These are phyloP conservation scores for Penicillium salamii DNA, from an alignment of 495 filamentous ascomycete species.

Conservation along the genomic window DNA sequence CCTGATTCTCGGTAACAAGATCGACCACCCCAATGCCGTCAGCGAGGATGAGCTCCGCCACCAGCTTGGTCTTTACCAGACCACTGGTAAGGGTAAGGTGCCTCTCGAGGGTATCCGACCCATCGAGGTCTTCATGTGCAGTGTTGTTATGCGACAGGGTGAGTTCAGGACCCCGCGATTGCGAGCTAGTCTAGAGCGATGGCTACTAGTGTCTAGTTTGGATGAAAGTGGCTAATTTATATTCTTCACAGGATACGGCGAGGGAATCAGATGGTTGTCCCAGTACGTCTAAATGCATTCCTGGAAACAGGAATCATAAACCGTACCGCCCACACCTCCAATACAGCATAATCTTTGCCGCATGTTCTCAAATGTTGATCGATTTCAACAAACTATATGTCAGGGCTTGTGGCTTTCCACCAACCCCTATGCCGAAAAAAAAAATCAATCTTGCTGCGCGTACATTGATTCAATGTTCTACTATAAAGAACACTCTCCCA, in stretches of 20 bases:
- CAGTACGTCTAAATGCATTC: conserved; percentile 46
- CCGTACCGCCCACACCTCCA: background rate
- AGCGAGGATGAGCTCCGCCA: conserved; percentile 91
- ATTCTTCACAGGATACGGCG: conserved; percentile 44
- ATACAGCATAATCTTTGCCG: background rate
- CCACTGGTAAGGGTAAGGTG: conserved; percentile 96
- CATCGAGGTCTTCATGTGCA: conserved; percentile 99
- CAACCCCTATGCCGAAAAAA: too few species aligned
- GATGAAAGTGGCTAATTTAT: conserved; percentile 3
- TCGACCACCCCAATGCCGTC: conserved; percentile 93
- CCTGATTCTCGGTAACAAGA: conserved; percentile 96
- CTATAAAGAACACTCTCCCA: background rate
- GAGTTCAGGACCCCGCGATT: conserved; percentile 22
- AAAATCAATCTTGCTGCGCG: background rate
- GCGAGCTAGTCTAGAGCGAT: background rate
- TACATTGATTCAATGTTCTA: background rate
- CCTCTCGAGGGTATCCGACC: conserved; percentile 91
- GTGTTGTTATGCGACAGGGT: conserved; percentile 96
- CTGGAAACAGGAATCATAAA: background rate
- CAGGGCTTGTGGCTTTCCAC: background rate
- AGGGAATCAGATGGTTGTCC: conserved; percentile 54
- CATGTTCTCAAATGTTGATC: background rate
- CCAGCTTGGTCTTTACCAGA: conserved; percentile 89
- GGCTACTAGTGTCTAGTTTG: too few species aligned
- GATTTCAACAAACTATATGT: background rate